Evolutionary conservation across 2,329 filamentous ascomycete species (phyloP), one percentile per base, ranked within the genome.

Genomic region (Fusarium secorum): DNA sequence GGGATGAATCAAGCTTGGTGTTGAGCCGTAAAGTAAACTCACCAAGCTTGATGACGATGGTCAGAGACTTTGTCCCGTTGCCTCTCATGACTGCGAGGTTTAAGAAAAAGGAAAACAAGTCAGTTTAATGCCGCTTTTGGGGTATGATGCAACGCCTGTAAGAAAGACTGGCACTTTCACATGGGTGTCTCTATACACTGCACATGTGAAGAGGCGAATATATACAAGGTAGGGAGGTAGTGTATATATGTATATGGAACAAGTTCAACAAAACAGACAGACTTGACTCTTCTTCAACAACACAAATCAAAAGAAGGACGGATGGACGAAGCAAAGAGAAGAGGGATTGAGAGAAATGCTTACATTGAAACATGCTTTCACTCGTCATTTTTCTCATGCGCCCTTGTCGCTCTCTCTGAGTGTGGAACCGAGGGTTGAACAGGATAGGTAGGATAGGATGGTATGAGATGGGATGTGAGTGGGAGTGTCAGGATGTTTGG

Each of bases 41-140:
- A 96, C 93, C 93, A 71, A 97, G 88, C 84, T 97, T 97, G 77
- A 97, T 95, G 75, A 97, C 93, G 70, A 96, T 88, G 58, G 79
- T 81, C 71, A 79, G 70, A 48, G 76, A 70, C 72, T 89, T 91
- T 63, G 63, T 54, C 59, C 71, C 68, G 53, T 71, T 81, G 44
- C 82, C 84, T 84, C 89, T 93, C 90, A 92, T 93, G 73, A 80
- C 87, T 87, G 82, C 78, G 57, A 79, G 55, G 49, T 63, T 51
- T 32, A 45, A 56, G 38, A 45, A 39, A 60, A 53, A 51, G 45
- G 42, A 30, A 30, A 62, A 48, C 36, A 44, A 33, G 90, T 93
- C 73, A 93, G 86, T 76, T 52, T 89, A 86, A 79, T 76, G 54
- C 38, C 66, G 58, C 53, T 70, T 56, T 53, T 46, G 54, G 36